Base-by-base conservation (phyloP, 2,329 filamentous ascomycete species). In the Pseudogymnoascus sp. region DNA sequence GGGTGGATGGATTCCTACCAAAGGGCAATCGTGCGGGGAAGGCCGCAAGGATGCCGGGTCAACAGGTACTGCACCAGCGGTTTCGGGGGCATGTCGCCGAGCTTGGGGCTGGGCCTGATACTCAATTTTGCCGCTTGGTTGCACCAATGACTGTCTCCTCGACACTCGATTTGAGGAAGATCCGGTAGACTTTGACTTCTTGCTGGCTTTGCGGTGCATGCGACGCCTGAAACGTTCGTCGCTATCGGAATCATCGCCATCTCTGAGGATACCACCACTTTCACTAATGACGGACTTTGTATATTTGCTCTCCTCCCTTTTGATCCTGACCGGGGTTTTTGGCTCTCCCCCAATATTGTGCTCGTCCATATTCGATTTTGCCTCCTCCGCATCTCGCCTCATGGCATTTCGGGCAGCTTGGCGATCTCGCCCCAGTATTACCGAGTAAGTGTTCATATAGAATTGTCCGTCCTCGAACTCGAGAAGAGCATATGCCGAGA, bases 381-480 rank as follows among this genome's bases (percentile, higher is more conserved):
- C 77, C 61, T 77, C 76, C 40, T 79, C 77, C 35, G 76, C 74
- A 64, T 84, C 79, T 63, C 77, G 76, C 50, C 79, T 77, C 63
- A 66, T 59, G 10, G 66, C 65, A 21, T 83, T 84, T 67, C 83
- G 79, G 67, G 84, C 75, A 8, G 85, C 85, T 14, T 83, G 84
- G 69, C 86, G 80, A 73, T 92, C 89, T 65, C 89, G 86, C 62
- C 88, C 89, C 28, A 92, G 84, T 63, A 89, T 83, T 68, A 92
- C 82, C 61, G 84, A 81, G 69, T 87, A 87, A 1, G 88, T 91
- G 61, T 86, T 90, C 85, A 92, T 89, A 74, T 90, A 89, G 73
- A 90, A 92, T 63, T 86, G 82, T 71, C 88, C 88, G 77, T 92
- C 89, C 67, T 83, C 81, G 71, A 92, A 92, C 69, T 86, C 83